Evolutionary conservation across 108 stramenopile genomes (phyloP), one percentile per base, ranked within the genome.

Genomic region (Mediolabrus comicus): DNA sequence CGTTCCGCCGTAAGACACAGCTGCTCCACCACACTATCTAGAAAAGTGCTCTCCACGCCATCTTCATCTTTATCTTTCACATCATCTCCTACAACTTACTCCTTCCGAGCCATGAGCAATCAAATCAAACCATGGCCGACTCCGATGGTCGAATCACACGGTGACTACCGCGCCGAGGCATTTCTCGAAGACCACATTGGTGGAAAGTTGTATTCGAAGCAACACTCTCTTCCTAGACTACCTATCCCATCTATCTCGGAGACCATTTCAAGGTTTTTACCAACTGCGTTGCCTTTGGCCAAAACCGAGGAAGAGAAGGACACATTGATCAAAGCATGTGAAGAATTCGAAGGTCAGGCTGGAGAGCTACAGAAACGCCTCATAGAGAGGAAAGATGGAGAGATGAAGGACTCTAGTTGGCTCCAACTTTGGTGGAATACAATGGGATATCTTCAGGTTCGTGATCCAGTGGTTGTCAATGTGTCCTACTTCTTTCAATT

Each of bases 401-500:
- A 91, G 49, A 73, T 75, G 63, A 56, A 62, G 52, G 81, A 92
- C 27, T 70, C 87, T 13, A 87, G 86, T 38, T 95, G 92, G 92
- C 69, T 95, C 29, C 90, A 91, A 62, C 75, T 78, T 33, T 95
- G 92, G 92, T 95, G 94, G 94, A 95, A 95, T 64, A 83, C 86
- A 31, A 51, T 80, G 62, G 92, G 89, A 55, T 95, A 95, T 67
- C 80, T 95, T 11, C 84, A 88, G 65, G 89, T 92, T 26, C 86
- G 95, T 49, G 95, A 89, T 57, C 87, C 91, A n/a, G 86, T 92
- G 24, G 84, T 88, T 11, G 79, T 94, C 62, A 93, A 93, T 60
- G 92, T 95, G 27, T 85, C 85, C 26, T 95, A 95, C 77, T 95
- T 89, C 74, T 95, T 92, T 70, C 89, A 95, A 27, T 91, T 95